These are phyloP conservation scores for Nakataea oryzae DNA, from an alignment of 2,329 filamentous ascomycete species.

Conservation along the genomic window DNA sequence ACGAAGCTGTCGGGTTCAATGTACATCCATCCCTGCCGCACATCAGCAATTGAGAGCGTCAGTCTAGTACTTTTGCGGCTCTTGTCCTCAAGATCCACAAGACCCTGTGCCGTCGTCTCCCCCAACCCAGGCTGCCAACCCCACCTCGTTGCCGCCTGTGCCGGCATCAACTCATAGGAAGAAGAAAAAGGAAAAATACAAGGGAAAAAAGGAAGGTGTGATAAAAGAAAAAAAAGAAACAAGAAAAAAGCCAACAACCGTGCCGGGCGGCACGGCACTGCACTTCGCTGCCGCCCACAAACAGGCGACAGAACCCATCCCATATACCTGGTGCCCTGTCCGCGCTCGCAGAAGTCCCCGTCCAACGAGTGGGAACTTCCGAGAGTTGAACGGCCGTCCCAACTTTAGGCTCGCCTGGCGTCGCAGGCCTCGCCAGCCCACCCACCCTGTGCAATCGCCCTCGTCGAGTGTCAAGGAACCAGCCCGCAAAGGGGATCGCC, in stretches of 20 bases:
- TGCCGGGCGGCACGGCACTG: neutral
- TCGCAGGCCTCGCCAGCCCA: neutral
- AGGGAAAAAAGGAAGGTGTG: too few relatives aligned
- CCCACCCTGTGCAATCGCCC: neutral
- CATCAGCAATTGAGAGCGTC: too few relatives aligned
- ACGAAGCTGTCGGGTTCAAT: too few relatives aligned
- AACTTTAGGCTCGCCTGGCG: neutral
- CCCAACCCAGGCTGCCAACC: too few relatives aligned
- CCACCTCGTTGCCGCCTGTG: too few relatives aligned
- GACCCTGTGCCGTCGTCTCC: neutral
- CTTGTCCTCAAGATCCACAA: neutral
- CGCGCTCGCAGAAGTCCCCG: neutral
- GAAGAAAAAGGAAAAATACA: too few relatives aligned
- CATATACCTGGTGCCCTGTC: neutral
- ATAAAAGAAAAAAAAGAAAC: too few relatives aligned
- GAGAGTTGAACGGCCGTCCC: neutral
- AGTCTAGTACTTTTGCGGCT: neutral
- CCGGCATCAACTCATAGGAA: too few relatives aligned
- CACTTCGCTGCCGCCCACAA: neutral
- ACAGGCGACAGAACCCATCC: neutral
- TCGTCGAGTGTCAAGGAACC: neutral
- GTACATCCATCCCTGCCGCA: neutral
- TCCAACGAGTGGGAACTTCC: neutral
- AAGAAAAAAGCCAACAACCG: neutral
- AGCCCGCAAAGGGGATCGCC: neutral